phyloP scores from a whole-genome alignment of 306 rosid species.

The Sicyos edulis region DNA sequence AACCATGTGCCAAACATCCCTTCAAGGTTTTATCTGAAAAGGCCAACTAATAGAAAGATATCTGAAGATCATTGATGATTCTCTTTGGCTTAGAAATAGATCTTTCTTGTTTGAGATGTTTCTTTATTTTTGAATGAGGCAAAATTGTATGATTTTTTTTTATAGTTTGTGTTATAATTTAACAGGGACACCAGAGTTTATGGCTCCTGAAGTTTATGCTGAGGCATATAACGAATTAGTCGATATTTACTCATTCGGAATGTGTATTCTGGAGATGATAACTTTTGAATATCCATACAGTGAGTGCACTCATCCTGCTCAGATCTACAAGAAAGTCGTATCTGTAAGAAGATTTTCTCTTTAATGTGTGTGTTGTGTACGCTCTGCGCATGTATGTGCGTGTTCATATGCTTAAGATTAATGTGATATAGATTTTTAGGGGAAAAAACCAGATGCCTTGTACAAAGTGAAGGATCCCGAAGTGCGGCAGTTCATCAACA shows the following conservation, averaged over 20 bases:
- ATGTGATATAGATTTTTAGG: conserved; percentile 42
- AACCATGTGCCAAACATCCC: not conserved
- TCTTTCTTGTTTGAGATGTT: not conserved
- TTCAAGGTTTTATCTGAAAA: not conserved
- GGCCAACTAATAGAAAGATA: not conserved
- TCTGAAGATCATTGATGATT: conserved; percentile 6
- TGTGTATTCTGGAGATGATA: conserved; percentile 92
- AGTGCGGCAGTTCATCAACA: conserved; percentile 72
- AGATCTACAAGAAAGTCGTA: conserved; percentile 91
- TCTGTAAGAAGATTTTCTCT: conserved; percentile 56
- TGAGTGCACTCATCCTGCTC: conserved; percentile 92
- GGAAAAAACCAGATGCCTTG: conserved; percentile 84
- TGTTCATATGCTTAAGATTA: conserved; percentile 10
- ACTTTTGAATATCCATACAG: conserved; percentile 94
- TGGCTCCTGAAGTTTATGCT: conserved; percentile 97
- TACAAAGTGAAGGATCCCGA: conserved; percentile 82
- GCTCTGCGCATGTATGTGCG: not conserved
- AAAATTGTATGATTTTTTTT: not conserved
- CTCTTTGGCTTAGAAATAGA: not conserved
- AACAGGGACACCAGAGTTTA: conserved; percentile 91
- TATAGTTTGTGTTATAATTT: not conserved
- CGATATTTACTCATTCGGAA: conserved; percentile 92
- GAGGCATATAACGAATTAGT: conserved; percentile 89
- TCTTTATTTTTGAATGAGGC: not conserved
- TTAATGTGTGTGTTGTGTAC: not conserved